Evolutionary conservation across 495 filamentous ascomycete species (phyloP).

Genomic region (Neurospora terricola): DNA sequence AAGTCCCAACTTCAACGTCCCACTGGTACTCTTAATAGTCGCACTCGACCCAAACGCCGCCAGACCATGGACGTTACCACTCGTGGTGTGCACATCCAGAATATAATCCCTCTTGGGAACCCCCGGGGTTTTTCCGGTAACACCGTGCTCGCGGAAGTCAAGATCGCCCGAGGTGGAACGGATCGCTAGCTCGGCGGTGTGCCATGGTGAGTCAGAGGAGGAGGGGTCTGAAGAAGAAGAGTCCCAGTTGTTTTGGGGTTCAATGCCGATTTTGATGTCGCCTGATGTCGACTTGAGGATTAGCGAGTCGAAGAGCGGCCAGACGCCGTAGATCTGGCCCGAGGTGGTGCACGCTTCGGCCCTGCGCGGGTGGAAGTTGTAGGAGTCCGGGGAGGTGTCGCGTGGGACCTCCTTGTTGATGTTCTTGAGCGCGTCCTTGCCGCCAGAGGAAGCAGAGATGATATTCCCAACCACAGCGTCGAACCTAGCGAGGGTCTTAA

Average conservation of each 20-base stretch:
- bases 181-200: not conserved
- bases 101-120: conserved; percentile 32
- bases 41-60: conserved; percentile 21
- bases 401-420: conserved; percentile 7
- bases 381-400: conserved; percentile 15
- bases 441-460: conserved; percentile 6
- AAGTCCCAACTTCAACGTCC: conserved; percentile 19
- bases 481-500: conserved; percentile 14
- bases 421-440: not conserved
- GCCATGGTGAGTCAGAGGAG: not conserved
- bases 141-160: conserved; percentile 16
- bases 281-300: conserved; percentile 28
- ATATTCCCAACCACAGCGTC: conserved; percentile 22
- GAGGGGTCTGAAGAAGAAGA: conserved; percentile 24
- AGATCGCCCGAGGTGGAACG: conserved; percentile 27
- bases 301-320: conserved; percentile 34
- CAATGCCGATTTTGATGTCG: conserved; percentile 24
- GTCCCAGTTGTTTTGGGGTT: conserved; percentile 18
- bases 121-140: not conserved
- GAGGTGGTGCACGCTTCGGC: conserved; percentile 26
- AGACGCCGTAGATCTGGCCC: conserved; percentile 27
- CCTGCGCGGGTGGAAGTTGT: conserved; percentile 23
- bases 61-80: conserved; percentile 20
- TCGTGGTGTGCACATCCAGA: conserved; percentile 26
- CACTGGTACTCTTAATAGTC: conserved; percentile 17